Evolutionary conservation across 106 monocot genomes (phyloP).

Genomic region (Dendrobium officinale): DNA sequence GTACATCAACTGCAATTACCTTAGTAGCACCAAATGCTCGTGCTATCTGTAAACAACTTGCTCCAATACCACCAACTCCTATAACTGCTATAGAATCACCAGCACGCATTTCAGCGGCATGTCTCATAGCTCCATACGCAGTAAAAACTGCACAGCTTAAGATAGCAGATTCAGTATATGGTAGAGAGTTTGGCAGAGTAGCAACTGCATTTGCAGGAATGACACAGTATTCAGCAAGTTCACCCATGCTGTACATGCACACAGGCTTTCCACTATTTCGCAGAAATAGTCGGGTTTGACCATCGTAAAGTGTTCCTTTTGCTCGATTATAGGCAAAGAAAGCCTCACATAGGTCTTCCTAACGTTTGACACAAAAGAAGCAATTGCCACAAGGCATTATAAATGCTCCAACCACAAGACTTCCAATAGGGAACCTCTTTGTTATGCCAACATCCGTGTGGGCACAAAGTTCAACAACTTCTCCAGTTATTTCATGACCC

Average conservation of each 20-base stretch:
- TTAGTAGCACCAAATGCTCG: slow-evolving; percentile 95
- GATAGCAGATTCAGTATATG: slow-evolving; percentile 89
- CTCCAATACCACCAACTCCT: slow-evolving; percentile 94
- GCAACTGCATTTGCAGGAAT: slow-evolving; percentile 91
- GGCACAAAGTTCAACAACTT: slow-evolving; percentile 85
- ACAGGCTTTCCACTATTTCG: slow-evolving; percentile 87
- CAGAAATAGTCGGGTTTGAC: slow-evolving; percentile 87
- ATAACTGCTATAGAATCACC: slow-evolving; percentile 94
- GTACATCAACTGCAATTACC: slow-evolving; percentile 91
- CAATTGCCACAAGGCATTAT: slow-evolving; percentile 99
- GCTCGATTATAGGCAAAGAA: slow-evolving; percentile 94
- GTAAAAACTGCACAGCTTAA: slow-evolving; percentile 96
- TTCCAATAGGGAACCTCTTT: slow-evolving; percentile 89
- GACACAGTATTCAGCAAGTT: slow-evolving; percentile 94
- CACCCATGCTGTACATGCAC: slow-evolving; percentile 99
- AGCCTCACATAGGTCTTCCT: slow-evolving; percentile 89
- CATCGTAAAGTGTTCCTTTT: slow-evolving; percentile 97
- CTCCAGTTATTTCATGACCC: slow-evolving; percentile 98
- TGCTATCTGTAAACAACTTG: slow-evolving; percentile 97
- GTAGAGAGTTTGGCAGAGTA: slow-evolving; percentile 64
- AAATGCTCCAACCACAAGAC: slow-evolving; percentile 93
- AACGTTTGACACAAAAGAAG: slow-evolving; percentile 87
- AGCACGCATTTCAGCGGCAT: slow-evolving; percentile 89
- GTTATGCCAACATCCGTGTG: slow-evolving; percentile 61
- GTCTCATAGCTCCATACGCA: slow-evolving; percentile 92